Evolutionary conservation across 2,329 filamentous ascomycete species (phyloP), one percentile per base, ranked within the genome.

Genomic region (Verruconis gallopava): DNA sequence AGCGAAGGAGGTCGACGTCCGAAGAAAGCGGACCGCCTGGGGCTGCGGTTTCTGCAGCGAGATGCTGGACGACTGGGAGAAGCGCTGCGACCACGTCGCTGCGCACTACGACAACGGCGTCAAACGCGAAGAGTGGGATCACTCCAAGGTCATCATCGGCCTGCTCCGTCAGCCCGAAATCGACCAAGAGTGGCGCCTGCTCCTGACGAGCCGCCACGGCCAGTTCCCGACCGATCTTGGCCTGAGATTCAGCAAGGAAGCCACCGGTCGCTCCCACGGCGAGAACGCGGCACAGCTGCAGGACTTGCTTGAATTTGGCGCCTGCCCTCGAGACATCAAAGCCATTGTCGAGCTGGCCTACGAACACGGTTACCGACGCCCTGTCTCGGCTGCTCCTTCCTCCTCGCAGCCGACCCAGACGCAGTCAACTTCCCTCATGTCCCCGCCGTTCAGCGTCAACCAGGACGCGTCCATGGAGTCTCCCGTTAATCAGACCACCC

Each of bases 41-140:
- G 77, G 75, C 1, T 81, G 77, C 48, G 77, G 77, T 19, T 80
- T 81, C 58, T 81, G 77, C 51, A 76, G 72, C 3, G 71, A 70
- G 13, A 66, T 80, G 33, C 68, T 79, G 44, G 69, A 73, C 13
- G 73, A 75, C 11, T 73, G 75, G 48, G 76, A 80, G 53, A 74
- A 77, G 42, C 73, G 79, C 51, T 77, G 79, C 46, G 75, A 80
- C 52, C 77, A 81, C 49, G 75, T 81, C 22, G 76, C 76, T 15
- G 64, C 69, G n/a, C 77, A 81, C 50, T 81, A 79, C 51, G 77
- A 80, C 54, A 64, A 66, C 14, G 72, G 73, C 39, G 69, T 75
- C 57, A 75, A 73, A 47, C 76, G 77, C 51, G 63, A 66, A 15
- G 76, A 81, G 50, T 81, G 77, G 77, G 74, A 77, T 62, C 77